Evolutionary conservation across 2,329 filamentous ascomycete species (phyloP).

Genomic region (Monosporascus ibericus): DNA sequence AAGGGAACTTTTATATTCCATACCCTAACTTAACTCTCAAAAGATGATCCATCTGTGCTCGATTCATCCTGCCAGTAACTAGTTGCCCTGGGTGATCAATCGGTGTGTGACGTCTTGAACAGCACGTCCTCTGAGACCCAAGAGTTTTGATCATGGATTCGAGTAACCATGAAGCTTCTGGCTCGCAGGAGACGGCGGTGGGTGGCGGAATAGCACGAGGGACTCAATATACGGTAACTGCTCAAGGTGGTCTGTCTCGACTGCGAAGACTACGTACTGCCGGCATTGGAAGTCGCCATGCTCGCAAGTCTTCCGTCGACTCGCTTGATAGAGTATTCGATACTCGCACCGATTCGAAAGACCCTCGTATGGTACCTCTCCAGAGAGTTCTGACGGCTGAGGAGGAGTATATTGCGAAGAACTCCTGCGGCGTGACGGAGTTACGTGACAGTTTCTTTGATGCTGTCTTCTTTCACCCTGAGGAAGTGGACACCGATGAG

Average conservation of each 20-base stretch:
- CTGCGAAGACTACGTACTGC: conserved; percentile 17
- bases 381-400: conserved; percentile 15
- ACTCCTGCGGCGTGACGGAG: conserved; percentile 38
- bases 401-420: conserved; percentile 24
- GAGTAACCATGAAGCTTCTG: background rate
- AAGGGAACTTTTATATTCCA: background rate
- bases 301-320: conserved; percentile 15
- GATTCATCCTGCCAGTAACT: background rate
- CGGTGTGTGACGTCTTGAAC: background rate
- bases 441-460: conserved; percentile 42
- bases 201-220: background rate
- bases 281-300: conserved; percentile 6
- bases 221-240: conserved; percentile 1
- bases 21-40: background rate
- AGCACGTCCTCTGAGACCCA: background rate
- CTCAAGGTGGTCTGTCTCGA: conserved; percentile 8
- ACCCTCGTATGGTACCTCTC: conserved; percentile 4
- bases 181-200: background rate
- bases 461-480: conserved; percentile 39
- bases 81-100: too few species aligned
- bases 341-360: conserved; percentile 15
- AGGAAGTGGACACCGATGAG: conserved; percentile 30
- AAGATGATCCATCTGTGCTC: background rate
- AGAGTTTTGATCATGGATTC: background rate
- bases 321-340: conserved; percentile 24